Base-by-base conservation (phyloP, 2,329 filamentous ascomycete genomes). In the Trichophyton rubrum region DNA sequence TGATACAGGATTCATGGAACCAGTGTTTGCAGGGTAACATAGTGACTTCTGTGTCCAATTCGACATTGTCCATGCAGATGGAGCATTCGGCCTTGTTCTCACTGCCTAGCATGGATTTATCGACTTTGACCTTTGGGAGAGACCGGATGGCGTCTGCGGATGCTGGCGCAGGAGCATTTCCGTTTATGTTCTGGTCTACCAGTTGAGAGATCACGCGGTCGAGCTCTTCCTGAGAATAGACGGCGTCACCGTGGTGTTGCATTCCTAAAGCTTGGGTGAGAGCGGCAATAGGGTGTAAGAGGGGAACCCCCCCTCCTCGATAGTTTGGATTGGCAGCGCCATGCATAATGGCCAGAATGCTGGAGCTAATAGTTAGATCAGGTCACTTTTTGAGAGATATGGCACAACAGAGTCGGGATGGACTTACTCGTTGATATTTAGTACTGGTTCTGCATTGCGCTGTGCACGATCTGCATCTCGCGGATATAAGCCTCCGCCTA, bases 1-100 rank as follows among this genome's bases (percentile, higher is more conserved):
- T 80, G 38, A 93, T 88, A 68, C 92, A 97, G 27, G 82, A 78
- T 61, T 86, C 85, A 69, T 96, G 92, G 71, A 96, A 97, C 89
- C 90, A 96, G 70, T 99, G 93, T 62, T 84, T 87, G 74, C 93
- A 99, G 0, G 90, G 90, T 58, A 99, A 74, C 53, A 86, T 81
- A 0, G 88, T 82, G 3, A 92, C 89, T 69, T 88, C 84, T 33
- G 88, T 85, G 9, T 85, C 87, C 40, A 88, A 69, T 27, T 83
- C 80, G 63, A 95, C 86, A 30, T 88, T 83, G 60, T 96, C 90
- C 78, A 97, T 95, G 74, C 93, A 99, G 62, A 99, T 96, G 40
- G 89, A 91, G 72, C 93, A 99, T 69, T 96, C 91, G 1, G 82
- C 83, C 58, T 78, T 80, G 47, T 85, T 86, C 61, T 87, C 88